Base-by-base conservation (phyloP, 2,329 filamentous ascomycete species). In the Aspergillus calidoustus region DNA sequence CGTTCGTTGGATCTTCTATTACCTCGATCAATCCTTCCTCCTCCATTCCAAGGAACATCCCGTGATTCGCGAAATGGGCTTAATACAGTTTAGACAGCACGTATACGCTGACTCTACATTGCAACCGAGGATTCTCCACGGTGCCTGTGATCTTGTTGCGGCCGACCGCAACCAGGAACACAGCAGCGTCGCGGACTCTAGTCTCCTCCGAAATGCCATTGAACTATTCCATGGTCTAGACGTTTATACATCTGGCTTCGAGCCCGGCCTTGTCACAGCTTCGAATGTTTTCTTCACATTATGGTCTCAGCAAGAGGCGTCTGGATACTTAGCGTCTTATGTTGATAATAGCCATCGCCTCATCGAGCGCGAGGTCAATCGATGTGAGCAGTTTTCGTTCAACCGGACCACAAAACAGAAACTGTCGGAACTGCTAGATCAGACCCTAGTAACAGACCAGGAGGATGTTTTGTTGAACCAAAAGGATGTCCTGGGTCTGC, bases 1-100 rank as follows among this genome's bases (percentile, higher is more conserved):
- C 15, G 86, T 99, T 56, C 87, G 93, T 53, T 94, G 91, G 65
- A 90, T 96, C 44, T 98, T 97, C 78, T 96, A 93, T 79, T 99
- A 93, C 72, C 85, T 99, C 66, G 94, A 99, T 74, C 89, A 95
- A 65, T 91, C 93, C 2, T 97, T 93, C 72, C 83, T 99, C 7
- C 82, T 97, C 2, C 89, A 90, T 60, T 88, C 89, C 50, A 88
- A 89, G 67, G 87, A 89, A 23, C 79, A 85, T 41, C 83, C 84
- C 9, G 90, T 90, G 38, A 87, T 99, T 60, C 90, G 93, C 71
- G 92, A 96, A 71, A 88, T 96, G 81, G 87, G 89, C 5, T 87
- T 95, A 59, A 79, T 83, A 15, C 84, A 92, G 62, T 99, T 98
- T 74, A 86, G 91, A 57, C 84, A 79, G 8, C 76, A 81, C 51